Base-by-base conservation (phyloP, 2,329 filamentous ascomycete species). In the Pleomassaria siparia region DNA sequence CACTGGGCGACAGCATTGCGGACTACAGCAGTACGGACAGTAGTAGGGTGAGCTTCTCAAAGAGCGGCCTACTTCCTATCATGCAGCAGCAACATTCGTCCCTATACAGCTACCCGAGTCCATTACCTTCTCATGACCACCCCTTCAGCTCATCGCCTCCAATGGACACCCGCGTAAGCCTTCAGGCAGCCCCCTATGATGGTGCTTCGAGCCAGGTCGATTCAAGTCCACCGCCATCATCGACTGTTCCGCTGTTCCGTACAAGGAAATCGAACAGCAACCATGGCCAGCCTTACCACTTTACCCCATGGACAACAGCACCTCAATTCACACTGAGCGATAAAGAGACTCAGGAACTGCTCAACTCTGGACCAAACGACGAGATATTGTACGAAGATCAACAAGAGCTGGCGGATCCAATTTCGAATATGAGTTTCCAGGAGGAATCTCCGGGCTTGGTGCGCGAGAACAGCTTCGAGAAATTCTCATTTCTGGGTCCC, bases 341-440 rank as follows among this genome's bases (percentile, higher is more conserved):
- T 21, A 67, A 65, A 21, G 61, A 67, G 44, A 67, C 61, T 1
- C 57, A 63, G 46, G 66, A 70, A 40, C 35, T 70, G 18, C 53
- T 70, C 9, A 61, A 58, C 21, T 70, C 67, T 20, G 67, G 67
- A 6, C 66, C 67, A 9, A 70, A 69, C 45, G 67, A 70, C 26
- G 62, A 68, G 8, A 67, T 70, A 33, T 43, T 69, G 25, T 59
- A 61, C 41, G 56, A 60, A n/a, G 26, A 26, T 13, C 40, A 40
- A 8, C 24, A 30, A 16, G 25, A 24, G 4, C 21, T 15, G 10
- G 10, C 36, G 13, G 22, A 26, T 9, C 15, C n/a, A 4, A 24
- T 22, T 15, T 29, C 29, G 4, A 26, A 7, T 6, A 25, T 43
- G 3, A 43, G 24, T 10, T 40, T 43, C 4, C 32, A 37, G 7